Evolutionary conservation across 345 rosid species (phyloP).

Genomic region (Odontarrhena argentea): DNA sequence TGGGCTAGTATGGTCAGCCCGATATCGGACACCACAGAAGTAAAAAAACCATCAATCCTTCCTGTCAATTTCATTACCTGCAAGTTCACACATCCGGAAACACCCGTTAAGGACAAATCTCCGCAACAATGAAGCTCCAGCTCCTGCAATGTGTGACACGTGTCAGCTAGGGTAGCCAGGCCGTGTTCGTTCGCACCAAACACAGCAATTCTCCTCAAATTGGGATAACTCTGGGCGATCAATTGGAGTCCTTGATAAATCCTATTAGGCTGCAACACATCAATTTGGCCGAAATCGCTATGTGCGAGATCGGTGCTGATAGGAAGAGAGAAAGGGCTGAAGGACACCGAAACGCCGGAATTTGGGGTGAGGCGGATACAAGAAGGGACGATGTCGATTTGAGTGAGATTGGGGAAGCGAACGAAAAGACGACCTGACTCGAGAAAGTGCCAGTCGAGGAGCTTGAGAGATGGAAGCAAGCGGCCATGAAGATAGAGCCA

Average conservation of each 20-base stretch:
- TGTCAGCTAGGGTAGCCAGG: constrained; percentile 43
- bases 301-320: constrained; percentile 19
- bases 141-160: constrained; percentile 59
- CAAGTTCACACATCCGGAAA: constrained; percentile 53
- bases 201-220: constrained; percentile 49
- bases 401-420: constrained; percentile 56
- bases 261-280: constrained; percentile 40
- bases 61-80: constrained; percentile 60
- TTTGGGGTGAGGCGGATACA: constrained; percentile 43
- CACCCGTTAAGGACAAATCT: constrained; percentile 54
- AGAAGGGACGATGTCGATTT: constrained; percentile 44
- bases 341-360: constrained; percentile 45
- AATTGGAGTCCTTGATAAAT: constrained; percentile 46
- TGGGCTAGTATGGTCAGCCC: constrained; percentile 68
- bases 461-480: constrained; percentile 48
- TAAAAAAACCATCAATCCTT: constrained; percentile 42
- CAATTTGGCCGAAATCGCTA: constrained; percentile 33
- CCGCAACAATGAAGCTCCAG: constrained; percentile 64
- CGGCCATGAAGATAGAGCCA: constrained; percentile 62
- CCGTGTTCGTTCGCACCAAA: constrained; percentile 55
- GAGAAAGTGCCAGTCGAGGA: constrained; percentile 57
- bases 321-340: constrained; percentile 40
- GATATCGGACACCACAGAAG: constrained; percentile 56
- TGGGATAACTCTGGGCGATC: constrained; percentile 52
- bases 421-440: constrained; percentile 52